These are phyloP conservation scores for Termitomyces sp. DNA, from an alignment of 768 basidiomycete genomes.

Conservation along the genomic window DNA sequence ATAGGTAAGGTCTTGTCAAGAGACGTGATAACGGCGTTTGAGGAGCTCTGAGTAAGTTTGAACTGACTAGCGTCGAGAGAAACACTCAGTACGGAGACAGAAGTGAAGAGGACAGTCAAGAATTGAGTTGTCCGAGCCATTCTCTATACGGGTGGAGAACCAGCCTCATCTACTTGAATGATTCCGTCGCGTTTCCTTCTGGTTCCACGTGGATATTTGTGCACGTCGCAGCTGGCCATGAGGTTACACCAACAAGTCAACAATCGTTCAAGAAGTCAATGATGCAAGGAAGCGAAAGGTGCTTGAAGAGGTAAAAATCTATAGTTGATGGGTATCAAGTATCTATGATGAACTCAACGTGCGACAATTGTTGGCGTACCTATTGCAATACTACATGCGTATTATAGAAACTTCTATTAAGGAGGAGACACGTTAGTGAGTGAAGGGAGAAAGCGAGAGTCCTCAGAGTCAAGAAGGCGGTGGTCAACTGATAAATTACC, in stretches of 20 bases:
- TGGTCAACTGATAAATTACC: too few species aligned
- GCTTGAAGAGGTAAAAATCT: too few species aligned
- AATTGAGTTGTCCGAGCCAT: background rate
- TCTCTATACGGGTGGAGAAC: background rate
- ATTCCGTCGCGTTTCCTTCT: background rate
- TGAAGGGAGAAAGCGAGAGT: background rate
- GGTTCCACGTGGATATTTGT: too few species aligned
- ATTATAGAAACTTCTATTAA: background rate
- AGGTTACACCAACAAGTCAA: background rate
- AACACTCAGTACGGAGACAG: background rate
- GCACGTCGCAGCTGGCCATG: background rate
- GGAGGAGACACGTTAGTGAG: background rate
- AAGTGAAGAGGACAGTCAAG: background rate
- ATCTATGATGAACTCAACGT: too few species aligned
- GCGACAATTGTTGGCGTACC: background rate
- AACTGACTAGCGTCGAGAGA: background rate
- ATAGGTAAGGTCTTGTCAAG: slow-evolving; percentile 10
- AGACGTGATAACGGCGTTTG: slow-evolving; percentile 4
- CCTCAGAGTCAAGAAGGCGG: background rate
- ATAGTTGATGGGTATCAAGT: too few species aligned
- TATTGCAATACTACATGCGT: background rate
- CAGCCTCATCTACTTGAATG: background rate
- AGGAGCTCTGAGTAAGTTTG: slow-evolving; percentile 34
- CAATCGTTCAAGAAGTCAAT: background rate
- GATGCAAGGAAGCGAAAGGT: background rate